phyloP scores from a whole-genome alignment of 1,139 yeast species.

The Citeromyces hawaiiensis region DNA sequence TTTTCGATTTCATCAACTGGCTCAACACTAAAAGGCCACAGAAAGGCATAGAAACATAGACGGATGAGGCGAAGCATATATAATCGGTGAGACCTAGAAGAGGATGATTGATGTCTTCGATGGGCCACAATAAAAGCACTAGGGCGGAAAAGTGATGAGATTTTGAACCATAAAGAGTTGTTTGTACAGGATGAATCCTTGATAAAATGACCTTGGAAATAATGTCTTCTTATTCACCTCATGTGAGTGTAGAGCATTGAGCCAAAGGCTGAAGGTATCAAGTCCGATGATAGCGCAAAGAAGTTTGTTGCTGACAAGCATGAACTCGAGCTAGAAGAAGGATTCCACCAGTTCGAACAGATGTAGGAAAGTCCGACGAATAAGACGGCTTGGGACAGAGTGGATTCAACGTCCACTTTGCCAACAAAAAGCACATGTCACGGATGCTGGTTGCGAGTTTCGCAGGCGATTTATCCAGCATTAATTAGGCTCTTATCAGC shows the following conservation, averaged over 20 bases:
- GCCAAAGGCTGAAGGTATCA: conserved; percentile 4
- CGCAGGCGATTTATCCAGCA: conserved; percentile 47
- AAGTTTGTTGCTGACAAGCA: conserved; percentile 8
- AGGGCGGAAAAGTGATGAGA: too few species aligned
- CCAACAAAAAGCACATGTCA: conserved; percentile 30
- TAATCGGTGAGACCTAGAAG: too few species aligned
- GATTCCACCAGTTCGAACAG: conserved; percentile 8
- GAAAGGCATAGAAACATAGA: too few species aligned
- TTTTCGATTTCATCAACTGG: too few species aligned
- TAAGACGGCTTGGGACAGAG: conserved; percentile 9
- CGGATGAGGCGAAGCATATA: too few species aligned
- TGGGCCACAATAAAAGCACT: too few species aligned
- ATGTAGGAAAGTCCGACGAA: conserved; percentile 7
- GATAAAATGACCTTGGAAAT: too few species aligned
- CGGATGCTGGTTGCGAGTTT: conserved; percentile 38
- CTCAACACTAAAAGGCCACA: too few species aligned
- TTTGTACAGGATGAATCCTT: too few species aligned
- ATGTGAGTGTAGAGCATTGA: neutral
- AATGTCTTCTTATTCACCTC: neutral
- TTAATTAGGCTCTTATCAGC: conserved; percentile 41
- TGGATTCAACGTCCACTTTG: conserved; percentile 19
- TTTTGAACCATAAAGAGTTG: too few species aligned
- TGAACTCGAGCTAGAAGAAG: conserved; percentile 8
- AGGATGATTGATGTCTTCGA: too few species aligned
- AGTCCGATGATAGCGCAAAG: conserved; percentile 6